Evolutionary conservation across 768 basidiomycete genomes (phyloP).

Genomic region (Russula abietina): DNA sequence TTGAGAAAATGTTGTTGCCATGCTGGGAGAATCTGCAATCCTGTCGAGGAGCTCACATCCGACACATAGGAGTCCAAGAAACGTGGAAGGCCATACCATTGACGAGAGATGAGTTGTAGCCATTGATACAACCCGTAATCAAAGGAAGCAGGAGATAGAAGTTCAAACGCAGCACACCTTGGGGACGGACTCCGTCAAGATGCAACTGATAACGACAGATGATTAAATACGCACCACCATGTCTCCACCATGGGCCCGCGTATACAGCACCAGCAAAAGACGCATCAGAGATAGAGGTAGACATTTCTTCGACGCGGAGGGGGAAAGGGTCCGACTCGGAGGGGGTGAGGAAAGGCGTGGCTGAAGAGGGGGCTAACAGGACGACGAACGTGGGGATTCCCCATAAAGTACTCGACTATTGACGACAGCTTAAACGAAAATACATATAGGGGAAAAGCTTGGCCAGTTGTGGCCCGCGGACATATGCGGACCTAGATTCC

Average conservation of each 20-base stretch:
- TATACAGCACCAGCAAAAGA: constrained; percentile 57
- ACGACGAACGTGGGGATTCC: neutral
- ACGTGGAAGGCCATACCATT: constrained; percentile 36
- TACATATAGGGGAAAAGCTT: neutral
- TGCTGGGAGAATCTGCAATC: constrained; percentile 59
- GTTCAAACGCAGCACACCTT: constrained; percentile 56
- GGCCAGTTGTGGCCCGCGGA: constrained; percentile 4
- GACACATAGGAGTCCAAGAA: neutral
- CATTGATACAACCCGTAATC: constrained; percentile 60
- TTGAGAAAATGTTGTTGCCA: constrained; percentile 53
- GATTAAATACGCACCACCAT: constrained; percentile 40
- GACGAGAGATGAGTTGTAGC: constrained; percentile 61
- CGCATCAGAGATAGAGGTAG: constrained; percentile 42
- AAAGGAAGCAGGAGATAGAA: constrained; percentile 55
- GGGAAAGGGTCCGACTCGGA: neutral
- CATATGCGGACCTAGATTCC: neutral
- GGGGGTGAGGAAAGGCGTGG: neutral
- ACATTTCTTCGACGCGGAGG: constrained; percentile 17
- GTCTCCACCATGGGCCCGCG: constrained; percentile 54
- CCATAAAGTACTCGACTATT: neutral
- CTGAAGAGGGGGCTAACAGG: neutral
- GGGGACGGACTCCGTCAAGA: neutral
- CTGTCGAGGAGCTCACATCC: constrained; percentile 30
- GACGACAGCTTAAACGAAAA: neutral
- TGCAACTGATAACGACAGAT: neutral